A percentile compares a stretch with the other conserved stretches of the same genome.
Conservation (phyloP, 1,139 yeast species). For the Nakaseomyces bracarensis region DNA sequence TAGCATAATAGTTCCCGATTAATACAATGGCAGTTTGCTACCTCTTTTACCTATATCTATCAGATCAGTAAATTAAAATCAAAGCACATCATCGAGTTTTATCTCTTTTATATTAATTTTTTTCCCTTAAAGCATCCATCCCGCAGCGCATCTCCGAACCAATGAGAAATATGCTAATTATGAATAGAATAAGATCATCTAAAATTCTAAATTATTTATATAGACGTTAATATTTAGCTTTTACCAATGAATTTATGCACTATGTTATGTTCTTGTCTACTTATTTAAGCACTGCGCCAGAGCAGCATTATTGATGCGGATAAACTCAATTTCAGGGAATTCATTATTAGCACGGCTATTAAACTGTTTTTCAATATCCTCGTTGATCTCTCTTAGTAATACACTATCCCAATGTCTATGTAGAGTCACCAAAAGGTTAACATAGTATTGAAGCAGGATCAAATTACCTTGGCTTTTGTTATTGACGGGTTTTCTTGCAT, state of each 20-base stretch:
- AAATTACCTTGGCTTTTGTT: constrained; percentile 12
- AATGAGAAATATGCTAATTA: background rate
- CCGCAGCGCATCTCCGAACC: too few species aligned
- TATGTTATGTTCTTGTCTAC: too few species aligned
- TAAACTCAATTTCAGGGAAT: constrained; percentile 24
- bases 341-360: constrained; percentile 9
- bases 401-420: constrained; percentile 24
- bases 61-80: background rate
- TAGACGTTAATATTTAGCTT: too few species aligned
- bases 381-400: constrained; percentile 17
- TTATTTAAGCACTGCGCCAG: constrained; percentile 9
- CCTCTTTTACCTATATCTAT: too few species aligned
- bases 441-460: constrained; percentile 20
- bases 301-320: constrained; percentile 23
- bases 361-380: constrained; percentile 13
- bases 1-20: background rate
- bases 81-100: background rate
- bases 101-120: too few species aligned
- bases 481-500: constrained; percentile 7
- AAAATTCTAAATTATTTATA: background rate
- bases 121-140: too few species aligned
- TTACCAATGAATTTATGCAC: too few species aligned
- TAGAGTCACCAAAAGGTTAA: constrained; percentile 24
- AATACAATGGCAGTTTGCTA: background rate
- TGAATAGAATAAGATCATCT: too few species aligned